phyloP scores from a whole-genome alignment of 2,329 filamentous ascomycete genomes.

The Sclerotinia spermophila region DNA sequence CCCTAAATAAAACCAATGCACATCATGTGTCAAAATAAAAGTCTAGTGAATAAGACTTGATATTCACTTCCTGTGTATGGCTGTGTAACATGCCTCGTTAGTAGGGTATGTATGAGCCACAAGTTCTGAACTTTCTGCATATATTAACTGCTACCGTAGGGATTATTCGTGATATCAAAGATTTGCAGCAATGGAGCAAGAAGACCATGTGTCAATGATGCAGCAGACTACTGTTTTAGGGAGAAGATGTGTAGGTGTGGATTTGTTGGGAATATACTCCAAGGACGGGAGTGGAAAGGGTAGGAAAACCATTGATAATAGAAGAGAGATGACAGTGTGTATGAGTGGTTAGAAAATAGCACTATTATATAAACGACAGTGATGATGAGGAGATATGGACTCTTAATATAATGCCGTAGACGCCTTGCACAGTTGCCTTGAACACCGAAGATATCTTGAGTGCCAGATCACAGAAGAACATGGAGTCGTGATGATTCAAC shows the following conservation, averaged over 20 bases:
- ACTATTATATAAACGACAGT: neutral
- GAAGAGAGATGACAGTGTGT: neutral
- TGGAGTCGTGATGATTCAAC: neutral
- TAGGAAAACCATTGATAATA: neutral
- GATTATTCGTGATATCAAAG: neutral
- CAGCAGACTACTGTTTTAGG: neutral
- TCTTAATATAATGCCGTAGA: neutral
- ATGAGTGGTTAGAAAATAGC: neutral
- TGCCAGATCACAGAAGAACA: neutral
- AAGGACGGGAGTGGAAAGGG: neutral
- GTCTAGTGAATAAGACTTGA: neutral
- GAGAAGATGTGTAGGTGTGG: neutral
- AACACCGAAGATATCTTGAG: neutral
- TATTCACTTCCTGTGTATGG: neutral
- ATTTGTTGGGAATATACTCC: neutral
- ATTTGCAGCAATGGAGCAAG: fast-evolving
- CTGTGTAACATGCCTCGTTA: neutral
- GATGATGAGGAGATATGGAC: neutral
- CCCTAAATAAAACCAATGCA: neutral
- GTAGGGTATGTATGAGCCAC: no score
- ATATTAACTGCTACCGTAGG: neutral
- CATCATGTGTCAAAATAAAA: no score
- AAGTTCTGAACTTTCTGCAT: neutral
- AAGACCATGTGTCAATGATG: no score
- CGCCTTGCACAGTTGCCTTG: neutral